Conservation (phyloP, 345 rosid genomes). For the Boechera stricta region DNA sequence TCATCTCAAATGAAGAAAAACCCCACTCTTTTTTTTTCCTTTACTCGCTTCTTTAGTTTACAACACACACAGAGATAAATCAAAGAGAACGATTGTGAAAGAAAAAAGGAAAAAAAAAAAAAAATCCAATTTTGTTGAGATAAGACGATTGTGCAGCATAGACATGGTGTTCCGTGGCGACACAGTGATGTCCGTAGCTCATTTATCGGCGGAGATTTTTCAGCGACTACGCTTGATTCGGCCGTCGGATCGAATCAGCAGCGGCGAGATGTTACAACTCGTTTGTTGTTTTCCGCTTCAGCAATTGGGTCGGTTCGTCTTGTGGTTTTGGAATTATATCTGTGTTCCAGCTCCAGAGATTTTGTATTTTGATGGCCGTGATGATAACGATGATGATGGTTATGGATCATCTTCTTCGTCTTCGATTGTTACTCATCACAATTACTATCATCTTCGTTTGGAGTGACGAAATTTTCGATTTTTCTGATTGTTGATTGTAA, state of each 20-base stretch:
- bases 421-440: conserved; percentile 31
- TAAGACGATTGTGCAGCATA: conserved; percentile 18
- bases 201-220: conserved; percentile 59
- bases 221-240: conserved; percentile 55
- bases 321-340: conserved; percentile 71
- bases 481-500: conserved; percentile 22
- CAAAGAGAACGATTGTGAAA: conserved; percentile 10
- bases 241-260: conserved; percentile 53
- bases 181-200: conserved; percentile 55
- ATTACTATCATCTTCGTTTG: conserved; percentile 45
- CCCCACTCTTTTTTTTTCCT: not conserved
- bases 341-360: conserved; percentile 69
- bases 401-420: conserved; percentile 34
- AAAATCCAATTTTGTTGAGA: conserved; percentile 18
- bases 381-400: conserved; percentile 23
- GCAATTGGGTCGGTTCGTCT: conserved; percentile 70
- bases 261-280: conserved; percentile 67
- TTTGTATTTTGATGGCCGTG: conserved; percentile 41
- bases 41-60: not conserved
- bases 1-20: conserved; percentile 11
- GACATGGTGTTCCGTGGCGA: conserved; percentile 71
- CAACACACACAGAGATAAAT: conserved; percentile 20
- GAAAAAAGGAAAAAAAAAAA: not conserved
- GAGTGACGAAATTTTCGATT: conserved; percentile 17
- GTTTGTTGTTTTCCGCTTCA: conserved; percentile 72